Percentiles rank a stretch among this genome's conserved stretches.
phyloP scores from a whole-genome alignment of 2,329 filamentous ascomycete species.

The Fusarium armeniacum region DNA sequence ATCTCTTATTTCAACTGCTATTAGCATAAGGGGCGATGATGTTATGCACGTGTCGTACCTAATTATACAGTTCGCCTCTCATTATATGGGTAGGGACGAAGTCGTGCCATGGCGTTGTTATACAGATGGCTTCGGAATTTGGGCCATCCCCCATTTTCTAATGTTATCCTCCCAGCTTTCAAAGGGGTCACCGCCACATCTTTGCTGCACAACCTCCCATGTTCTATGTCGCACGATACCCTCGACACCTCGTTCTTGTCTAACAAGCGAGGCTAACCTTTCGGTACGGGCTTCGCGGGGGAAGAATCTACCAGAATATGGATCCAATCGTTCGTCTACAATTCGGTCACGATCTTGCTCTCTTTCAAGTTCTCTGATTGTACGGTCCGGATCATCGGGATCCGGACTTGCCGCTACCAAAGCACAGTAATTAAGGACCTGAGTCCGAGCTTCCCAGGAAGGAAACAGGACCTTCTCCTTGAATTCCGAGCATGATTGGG shows the following conservation, averaged over 20 bases:
- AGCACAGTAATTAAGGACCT: slow-evolving; percentile 90
- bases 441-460: slow-evolving; percentile 85
- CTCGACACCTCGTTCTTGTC: slow-evolving; percentile 83
- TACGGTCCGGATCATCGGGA: slow-evolving; percentile 84
- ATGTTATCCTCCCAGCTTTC: slow-evolving; percentile 76
- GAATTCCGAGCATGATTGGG: slow-evolving; percentile 76
- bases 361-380: slow-evolving; percentile 77
- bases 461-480: slow-evolving; percentile 85
- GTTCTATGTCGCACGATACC: slow-evolving; percentile 83
- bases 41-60: slow-evolving; percentile 17
- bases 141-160: slow-evolving; percentile 69
- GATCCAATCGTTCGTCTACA: slow-evolving; percentile 90
- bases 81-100: slow-evolving; percentile 9
- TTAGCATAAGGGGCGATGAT: slow-evolving; percentile 8
- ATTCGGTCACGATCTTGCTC: slow-evolving; percentile 78
- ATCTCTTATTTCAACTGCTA: background rate
- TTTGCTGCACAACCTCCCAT: slow-evolving; percentile 82
- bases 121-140: slow-evolving; percentile 27
- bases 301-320: slow-evolving; percentile 89
- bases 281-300: slow-evolving; percentile 85
- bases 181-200: slow-evolving; percentile 74
- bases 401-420: slow-evolving; percentile 89
- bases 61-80: slow-evolving; percentile 30
- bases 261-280: slow-evolving; percentile 77
- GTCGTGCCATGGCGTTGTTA: slow-evolving; percentile 8